Evolutionary conservation across 2,329 filamentous ascomycete species (phyloP).

Genomic region (Colletotrichum noveboracense): DNA sequence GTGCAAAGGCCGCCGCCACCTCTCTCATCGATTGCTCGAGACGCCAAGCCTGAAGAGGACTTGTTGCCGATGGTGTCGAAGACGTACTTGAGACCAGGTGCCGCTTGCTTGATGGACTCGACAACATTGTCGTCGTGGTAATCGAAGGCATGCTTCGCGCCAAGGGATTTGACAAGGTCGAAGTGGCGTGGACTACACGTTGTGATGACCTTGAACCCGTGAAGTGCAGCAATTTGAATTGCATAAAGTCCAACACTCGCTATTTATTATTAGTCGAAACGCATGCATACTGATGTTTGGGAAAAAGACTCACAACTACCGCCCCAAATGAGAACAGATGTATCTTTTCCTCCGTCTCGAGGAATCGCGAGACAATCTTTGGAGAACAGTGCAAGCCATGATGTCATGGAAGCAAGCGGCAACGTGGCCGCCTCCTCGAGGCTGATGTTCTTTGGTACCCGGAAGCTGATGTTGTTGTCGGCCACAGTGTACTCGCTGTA

Average conservation of each 20-base stretch:
- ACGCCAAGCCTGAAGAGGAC: conserved; percentile 37
- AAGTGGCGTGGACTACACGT: conserved; percentile 38
- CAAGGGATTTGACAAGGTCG: conserved; percentile 34
- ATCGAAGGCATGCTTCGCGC: conserved; percentile 42
- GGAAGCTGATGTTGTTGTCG: conserved; percentile 45
- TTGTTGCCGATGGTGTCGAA: conserved; percentile 49
- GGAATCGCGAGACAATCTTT: conserved; percentile 39
- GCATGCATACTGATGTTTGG: rapidly evolving
- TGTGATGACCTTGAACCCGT: conserved; percentile 37
- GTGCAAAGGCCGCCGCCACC: conserved; percentile 40
- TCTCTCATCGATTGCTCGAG: conserved; percentile 29
- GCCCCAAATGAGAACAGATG: conserved; percentile 44
- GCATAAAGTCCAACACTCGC: conserved; percentile 42
- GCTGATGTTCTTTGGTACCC: conserved; percentile 34
- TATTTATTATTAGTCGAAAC: not conserved
- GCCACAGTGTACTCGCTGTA: conserved; percentile 45
- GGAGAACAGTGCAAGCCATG: conserved; percentile 44
- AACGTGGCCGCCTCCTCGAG: conserved; percentile 39
- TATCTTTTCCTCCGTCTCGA: not conserved
- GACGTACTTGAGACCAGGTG: conserved; percentile 37
- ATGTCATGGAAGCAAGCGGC: conserved; percentile 42
- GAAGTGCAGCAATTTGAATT: conserved; percentile 36
- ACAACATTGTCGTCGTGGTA: conserved; percentile 42
- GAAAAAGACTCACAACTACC: conserved; percentile 40
- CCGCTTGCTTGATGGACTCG: conserved; percentile 35